phyloP scores from a whole-genome alignment of 108 stramenopile genomes.

The Skeletonema costatum region DNA sequence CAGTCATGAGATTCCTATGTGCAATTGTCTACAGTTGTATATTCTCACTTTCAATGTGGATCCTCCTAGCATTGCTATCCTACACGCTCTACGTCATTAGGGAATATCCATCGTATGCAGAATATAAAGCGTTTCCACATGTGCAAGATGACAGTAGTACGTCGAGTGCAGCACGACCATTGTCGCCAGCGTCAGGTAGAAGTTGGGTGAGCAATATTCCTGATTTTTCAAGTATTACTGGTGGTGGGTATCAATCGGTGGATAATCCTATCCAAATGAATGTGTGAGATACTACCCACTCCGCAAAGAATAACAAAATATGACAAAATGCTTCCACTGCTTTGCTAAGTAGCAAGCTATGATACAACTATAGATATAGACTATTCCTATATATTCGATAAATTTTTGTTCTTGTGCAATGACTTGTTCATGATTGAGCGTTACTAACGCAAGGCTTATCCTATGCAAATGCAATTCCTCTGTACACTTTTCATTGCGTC shows the following conservation, averaged over 20 bases:
- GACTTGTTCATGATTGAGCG: too few species aligned
- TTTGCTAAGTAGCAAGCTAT: too few species aligned
- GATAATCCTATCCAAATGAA: conserved; percentile 3
- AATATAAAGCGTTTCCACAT: conserved; percentile 17
- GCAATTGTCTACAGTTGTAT: conserved; percentile 8
- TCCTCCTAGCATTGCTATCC: conserved; percentile 7
- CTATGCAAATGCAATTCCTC: too few species aligned
- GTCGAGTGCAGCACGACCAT: not conserved
- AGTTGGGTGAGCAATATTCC: conserved; percentile 17
- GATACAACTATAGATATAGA: too few species aligned
- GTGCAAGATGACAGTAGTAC: not conserved
- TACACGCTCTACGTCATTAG: conserved; percentile 30
- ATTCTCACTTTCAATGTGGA: conserved; percentile 31
- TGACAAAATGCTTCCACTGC: too few species aligned
- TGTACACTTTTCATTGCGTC: too few species aligned
- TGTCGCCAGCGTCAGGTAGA: not conserved
- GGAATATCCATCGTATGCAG: conserved; percentile 29
- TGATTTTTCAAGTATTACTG: not conserved
- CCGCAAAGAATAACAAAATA: too few species aligned
- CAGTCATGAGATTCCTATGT: not conserved
- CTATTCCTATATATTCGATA: too few species aligned
- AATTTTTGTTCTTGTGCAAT: too few species aligned
- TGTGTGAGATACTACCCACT: not conserved
- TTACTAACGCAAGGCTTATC: too few species aligned
- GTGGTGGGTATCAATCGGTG: conserved; percentile 25